These are phyloP conservation scores for Podila horticola DNA, from an alignment of 192 early-diverging fungal genomes.

Conservation along the genomic window DNA sequence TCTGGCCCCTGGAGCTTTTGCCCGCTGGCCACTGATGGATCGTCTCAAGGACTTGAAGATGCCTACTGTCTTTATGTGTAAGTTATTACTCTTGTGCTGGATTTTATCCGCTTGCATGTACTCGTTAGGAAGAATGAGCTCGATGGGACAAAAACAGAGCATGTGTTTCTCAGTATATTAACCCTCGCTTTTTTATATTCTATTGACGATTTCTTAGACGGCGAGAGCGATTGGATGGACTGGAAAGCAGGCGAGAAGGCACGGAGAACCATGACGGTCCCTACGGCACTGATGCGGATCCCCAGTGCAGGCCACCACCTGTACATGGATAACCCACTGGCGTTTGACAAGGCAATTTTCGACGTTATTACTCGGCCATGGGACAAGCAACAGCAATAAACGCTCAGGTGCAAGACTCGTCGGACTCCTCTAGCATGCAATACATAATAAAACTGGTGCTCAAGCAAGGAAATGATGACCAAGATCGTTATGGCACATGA, in stretches of 20 bases:
- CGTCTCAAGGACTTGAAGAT: constrained; percentile 69
- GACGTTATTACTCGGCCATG: constrained; percentile 50
- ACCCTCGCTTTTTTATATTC: background rate
- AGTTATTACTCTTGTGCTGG: background rate
- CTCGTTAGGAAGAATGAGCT: background rate
- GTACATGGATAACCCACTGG: constrained; percentile 85
- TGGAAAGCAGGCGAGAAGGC: constrained; percentile 74
- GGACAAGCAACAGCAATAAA: constrained; percentile 38
- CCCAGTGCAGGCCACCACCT: constrained; percentile 83
- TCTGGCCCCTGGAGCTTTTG: constrained; percentile 84
- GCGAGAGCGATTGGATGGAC: constrained; percentile 93
- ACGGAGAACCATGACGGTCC: constrained; percentile 64
- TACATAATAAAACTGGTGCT: background rate
- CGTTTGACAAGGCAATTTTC: constrained; percentile 72
- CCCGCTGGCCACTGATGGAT: constrained; percentile 77
- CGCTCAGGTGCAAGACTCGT: too few relatives aligned
- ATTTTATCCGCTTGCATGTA: background rate
- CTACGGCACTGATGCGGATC: constrained; percentile 57
- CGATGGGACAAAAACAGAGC: background rate
- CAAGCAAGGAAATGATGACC: too few relatives aligned
- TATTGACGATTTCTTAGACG: constrained; percentile 55
- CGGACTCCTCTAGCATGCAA: too few relatives aligned
- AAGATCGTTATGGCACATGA: too few relatives aligned
- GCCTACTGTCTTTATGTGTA: constrained; percentile 81
- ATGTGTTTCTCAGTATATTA: background rate